A percentile compares a stretch with the other conserved stretches of the same genome.
These are phyloP conservation scores for Haematococcus sp. DNA, from an alignment of 139 green algal species.

Conservation along the genomic window DNA sequence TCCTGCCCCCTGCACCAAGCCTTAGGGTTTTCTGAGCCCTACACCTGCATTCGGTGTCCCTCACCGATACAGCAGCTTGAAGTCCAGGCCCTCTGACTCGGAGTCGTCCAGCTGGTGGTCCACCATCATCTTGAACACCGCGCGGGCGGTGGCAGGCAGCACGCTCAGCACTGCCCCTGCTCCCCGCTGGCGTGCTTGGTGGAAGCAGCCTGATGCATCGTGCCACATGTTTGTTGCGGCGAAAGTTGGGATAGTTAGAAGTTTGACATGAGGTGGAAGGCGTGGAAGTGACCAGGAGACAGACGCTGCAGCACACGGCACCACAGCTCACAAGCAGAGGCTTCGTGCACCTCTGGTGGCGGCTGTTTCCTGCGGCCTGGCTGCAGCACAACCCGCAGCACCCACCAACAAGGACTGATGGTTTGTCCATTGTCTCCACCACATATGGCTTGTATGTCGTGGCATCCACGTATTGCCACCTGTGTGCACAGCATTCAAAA, in stretches of 20 bases:
- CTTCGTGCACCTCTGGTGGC: too few species aligned
- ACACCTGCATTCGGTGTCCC: too few species aligned
- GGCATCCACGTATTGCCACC: slow-evolving; percentile 70
- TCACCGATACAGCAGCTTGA: slow-evolving; percentile 34
- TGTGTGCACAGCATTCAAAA: slow-evolving; percentile 22
- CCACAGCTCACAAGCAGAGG: too few species aligned
- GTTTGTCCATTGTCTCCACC: slow-evolving; percentile 29
- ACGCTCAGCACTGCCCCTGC: slow-evolving; percentile 66
- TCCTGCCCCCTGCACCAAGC: too few species aligned
- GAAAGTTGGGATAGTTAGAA: too few species aligned
- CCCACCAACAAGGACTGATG: slow-evolving; percentile 40
- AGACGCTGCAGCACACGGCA: too few species aligned
- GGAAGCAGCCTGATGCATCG: slow-evolving; percentile 8
- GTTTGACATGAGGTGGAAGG: too few species aligned
- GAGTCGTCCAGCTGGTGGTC: slow-evolving; percentile 59
- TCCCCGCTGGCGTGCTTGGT: slow-evolving; percentile 10
- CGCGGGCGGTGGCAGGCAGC: slow-evolving; percentile 53
- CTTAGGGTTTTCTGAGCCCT: too few species aligned
- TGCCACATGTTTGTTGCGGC: too few species aligned
- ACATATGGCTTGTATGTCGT: slow-evolving; percentile 74
- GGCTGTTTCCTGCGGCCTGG: too few species aligned
- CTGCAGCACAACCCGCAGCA: too few species aligned
- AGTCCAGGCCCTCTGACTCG: slow-evolving; percentile 29
- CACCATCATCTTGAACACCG: slow-evolving; percentile 71
- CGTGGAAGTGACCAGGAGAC: too few species aligned